Evolutionary conservation across 306 rosid species (phyloP), one percentile per base, ranked within the genome.

Genomic region (Rosa persica): DNA sequence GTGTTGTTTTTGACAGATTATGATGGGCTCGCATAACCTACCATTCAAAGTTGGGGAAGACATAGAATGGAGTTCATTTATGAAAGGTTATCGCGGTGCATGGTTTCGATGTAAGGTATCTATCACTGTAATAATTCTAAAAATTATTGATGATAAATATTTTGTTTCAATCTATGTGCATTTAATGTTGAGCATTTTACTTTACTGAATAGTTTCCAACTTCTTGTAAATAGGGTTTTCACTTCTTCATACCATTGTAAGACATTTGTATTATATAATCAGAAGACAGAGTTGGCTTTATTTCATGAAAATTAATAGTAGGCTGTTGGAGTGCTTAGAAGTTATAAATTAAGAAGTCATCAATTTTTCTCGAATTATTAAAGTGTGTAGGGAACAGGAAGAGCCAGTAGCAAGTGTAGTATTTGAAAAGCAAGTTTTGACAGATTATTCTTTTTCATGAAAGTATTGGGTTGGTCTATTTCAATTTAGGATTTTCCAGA

Each of bases 71-170:
- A 84, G 84, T 75, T 54, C 84, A 55, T 92, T 90, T 80, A 20
- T 52, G 67, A 1, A 0, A 36, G 98, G 98, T 67, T 94, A 12
- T 82, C 98, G 97, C 22, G 96, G 97, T 74, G 89, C 97, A 25
- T 94, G 98, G 98, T 94, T 94, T 70, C 86, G 85, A 22, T 90
- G 90, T 83, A 90, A 88, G 97, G 98, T 92, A 87, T 54, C 46
- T 52, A 42, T 77, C 38, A 12, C 68, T 11, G 25, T 49, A 47
- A 68, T 48, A 15, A 25, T 43, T 68, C 30, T 73, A 22, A 19
- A 5, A 13, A 13, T 8, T 61, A 15, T 57, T 47, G 76, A 8
- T 55, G 70, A 30, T 30, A 22, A 48, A 44, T 16, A 16, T 12
- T 44, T 70, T 25, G 13, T 25, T 46, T 70, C n/a, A 27, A 42